Base-by-base conservation (phyloP, 108 stramenopile genomes). In the Discostella pseudostelligera region DNA sequence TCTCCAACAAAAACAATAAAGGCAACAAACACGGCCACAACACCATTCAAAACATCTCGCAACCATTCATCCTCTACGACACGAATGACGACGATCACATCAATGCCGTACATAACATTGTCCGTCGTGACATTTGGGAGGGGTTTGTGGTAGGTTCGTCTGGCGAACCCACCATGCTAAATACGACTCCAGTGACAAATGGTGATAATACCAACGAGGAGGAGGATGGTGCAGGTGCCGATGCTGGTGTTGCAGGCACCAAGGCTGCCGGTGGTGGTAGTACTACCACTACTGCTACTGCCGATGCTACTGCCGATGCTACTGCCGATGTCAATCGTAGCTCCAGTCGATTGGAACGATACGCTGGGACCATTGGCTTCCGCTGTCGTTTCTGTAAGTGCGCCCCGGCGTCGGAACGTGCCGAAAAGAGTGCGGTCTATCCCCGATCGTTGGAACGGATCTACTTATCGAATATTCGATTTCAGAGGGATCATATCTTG, bases 51-150 rank as follows among this genome's bases (percentile, higher is more conserved):
- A 32, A 32, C 2, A n/a, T 12, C 10, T 8, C n/a, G 7, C 42
- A 43, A 43, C 19, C 55, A 16, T 56, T 56, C 32, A 35, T 56
- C 3, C 55, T 56, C 8, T 35, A 56, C 8, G 32, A 56, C 16
- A 8, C 14, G 37, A 4, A 19, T 35, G 55, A 56, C 55, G 55
- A 56, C 36, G 32, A 56, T 3, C 55, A 56, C 55, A 56, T 56
- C 19, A 56, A 56, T 35, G 55, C 55, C 17, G 35, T 56, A 35
- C 55, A 56, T 26, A 56, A 56, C 32, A 56, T 56, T 26, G 55
- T 56, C 1, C 55, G 55, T 4, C 36, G 55, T 16, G 55, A 56
- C 16, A 35, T 56, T 3, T 56, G 55, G 55, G 55, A 56, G 32
- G 55, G 55, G 32, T 56, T 56, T 35, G 55, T 56, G 13, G 55